Base-by-base conservation (phyloP, 139 green algal species). In the Asterochloris sp. region DNA sequence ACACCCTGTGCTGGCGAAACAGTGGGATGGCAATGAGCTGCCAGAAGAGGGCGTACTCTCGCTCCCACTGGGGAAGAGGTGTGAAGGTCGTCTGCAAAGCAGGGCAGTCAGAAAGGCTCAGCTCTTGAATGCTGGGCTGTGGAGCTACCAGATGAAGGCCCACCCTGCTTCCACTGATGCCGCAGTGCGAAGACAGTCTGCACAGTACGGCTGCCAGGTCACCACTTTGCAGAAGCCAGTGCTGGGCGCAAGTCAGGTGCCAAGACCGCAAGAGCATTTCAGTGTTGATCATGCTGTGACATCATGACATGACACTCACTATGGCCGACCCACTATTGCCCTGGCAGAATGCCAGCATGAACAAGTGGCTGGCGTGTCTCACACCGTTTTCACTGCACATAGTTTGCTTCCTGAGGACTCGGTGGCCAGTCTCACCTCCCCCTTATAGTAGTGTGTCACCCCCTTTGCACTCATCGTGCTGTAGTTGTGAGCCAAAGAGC, bases 21-120 rank as follows among this genome's bases (percentile, higher is more conserved):
- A 91, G 69, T 8, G 73, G 73, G 47, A 92, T 82, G 66, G 64
- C 75, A 69, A 89, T 85, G 71, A 95, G 84, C 38, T 87, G 83
- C n/a, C 81, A 81, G 83, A 91, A 93, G 73, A 93, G 83, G 83
- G 88, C 80, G 82, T 89, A 94, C 80, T 95, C 90, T 10, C 88
- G 87, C 87, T 95, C 88, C 67, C 86, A 96, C 62, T 88, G 81
- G 14, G 91, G 88, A 62, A 95, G 82, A 1, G 81, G 62, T 11
- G 81, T 79, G 84, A 95, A 95, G 12, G 93, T 91, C 11, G 87
- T 82, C 28, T 69, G 47, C 74, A 62, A 63, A 19, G 47, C 24
- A 73, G 21, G 61, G 13, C 60, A 69, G 38, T 28, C 66, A 73
- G 21, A 73, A 21, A 73, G 2, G 19, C 66, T 26, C 4, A 24